phyloP scores from a whole-genome alignment of 2,329 filamentous ascomycete genomes.

The Colletotrichum sidae region DNA sequence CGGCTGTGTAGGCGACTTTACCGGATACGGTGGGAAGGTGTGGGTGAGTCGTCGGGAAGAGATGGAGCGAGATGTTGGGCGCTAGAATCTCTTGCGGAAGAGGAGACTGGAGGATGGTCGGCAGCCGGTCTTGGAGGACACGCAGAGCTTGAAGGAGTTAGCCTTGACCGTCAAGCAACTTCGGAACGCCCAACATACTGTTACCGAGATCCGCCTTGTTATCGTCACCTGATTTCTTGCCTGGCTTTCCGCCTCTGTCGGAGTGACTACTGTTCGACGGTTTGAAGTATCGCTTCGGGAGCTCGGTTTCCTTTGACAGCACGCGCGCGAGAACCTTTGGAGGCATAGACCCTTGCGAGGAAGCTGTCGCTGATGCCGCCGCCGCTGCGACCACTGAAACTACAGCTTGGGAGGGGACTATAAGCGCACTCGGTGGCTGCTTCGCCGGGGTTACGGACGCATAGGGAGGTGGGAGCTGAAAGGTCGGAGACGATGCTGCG shows the following conservation, averaged over 20 bases:
- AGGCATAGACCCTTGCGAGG: background rate
- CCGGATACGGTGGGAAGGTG: constrained; percentile 94
- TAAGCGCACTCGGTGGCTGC: background rate
- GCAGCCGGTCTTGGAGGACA: constrained; percentile 74
- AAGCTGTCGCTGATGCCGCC: background rate
- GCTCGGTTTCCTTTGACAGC: constrained; percentile 6
- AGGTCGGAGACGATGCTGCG: constrained; percentile 24
- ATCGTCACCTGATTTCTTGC: constrained; percentile 58
- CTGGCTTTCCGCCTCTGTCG: constrained; percentile 18
- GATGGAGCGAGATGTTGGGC: constrained; percentile 76
- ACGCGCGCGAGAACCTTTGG: constrained; percentile 17
- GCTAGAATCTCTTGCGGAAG: constrained; percentile 81
- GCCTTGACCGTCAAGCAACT: background rate
- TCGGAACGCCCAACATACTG: constrained; percentile 58
- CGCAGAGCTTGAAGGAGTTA: constrained; percentile 63
- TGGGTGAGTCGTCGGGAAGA: constrained; percentile 82
- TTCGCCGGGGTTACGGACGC: constrained; percentile 4
- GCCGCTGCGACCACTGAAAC: constrained; percentile 1
- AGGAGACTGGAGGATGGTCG: constrained; percentile 73
- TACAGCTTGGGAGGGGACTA: background rate
- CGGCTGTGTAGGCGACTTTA: constrained; percentile 86
- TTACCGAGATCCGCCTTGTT: constrained; percentile 73
- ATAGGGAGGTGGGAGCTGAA: constrained; percentile 21
- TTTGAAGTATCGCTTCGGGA: constrained; percentile 35
- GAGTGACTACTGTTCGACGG: constrained; percentile 29